Conservation (phyloP, 208 protist genomes). For the Vickermania ingenoplastis region DNA sequence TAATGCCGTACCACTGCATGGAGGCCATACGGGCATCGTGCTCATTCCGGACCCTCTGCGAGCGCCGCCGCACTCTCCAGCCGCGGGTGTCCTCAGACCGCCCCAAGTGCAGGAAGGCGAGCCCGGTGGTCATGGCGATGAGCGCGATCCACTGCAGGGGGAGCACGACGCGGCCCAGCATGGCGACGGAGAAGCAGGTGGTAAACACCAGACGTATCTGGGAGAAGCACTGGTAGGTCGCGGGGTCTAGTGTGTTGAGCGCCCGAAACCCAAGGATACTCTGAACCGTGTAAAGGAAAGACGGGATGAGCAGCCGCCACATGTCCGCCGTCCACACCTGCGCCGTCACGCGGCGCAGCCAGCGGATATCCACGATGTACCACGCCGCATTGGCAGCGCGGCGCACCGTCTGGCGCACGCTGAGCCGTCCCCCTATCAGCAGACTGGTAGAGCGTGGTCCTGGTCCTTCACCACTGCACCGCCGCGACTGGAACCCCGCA, state of each 20-base stretch:
- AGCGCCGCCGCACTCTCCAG: too few relatives aligned
- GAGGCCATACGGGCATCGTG: neutral
- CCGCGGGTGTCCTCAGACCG: too few relatives aligned
- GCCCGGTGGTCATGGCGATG: conserved; percentile 38
- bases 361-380: neutral
- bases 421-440: neutral
- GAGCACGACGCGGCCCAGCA: conserved; percentile 42
- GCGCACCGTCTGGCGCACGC: neutral
- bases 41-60: neutral
- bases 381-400: neutral
- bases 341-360: conserved; percentile 17
- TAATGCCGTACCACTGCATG: conserved; percentile 1
- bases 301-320: conserved; percentile 42
- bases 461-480: neutral
- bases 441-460: too few relatives aligned
- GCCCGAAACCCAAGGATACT: conserved; percentile 66
- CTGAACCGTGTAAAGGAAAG: conserved; percentile 63
- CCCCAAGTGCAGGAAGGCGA: conserved; percentile 5
- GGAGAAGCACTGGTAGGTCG: conserved; percentile 71
- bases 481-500: conserved; percentile 17
- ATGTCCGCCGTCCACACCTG: conserved; percentile 38
- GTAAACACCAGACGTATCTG: conserved; percentile 68
- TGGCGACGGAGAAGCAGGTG: conserved; percentile 57
- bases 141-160: conserved; percentile 61
- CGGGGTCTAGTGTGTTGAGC: conserved; percentile 56